Evolutionary conservation across 208 protist genomes (phyloP).

Genomic region (Crithidia fasciculata): DNA sequence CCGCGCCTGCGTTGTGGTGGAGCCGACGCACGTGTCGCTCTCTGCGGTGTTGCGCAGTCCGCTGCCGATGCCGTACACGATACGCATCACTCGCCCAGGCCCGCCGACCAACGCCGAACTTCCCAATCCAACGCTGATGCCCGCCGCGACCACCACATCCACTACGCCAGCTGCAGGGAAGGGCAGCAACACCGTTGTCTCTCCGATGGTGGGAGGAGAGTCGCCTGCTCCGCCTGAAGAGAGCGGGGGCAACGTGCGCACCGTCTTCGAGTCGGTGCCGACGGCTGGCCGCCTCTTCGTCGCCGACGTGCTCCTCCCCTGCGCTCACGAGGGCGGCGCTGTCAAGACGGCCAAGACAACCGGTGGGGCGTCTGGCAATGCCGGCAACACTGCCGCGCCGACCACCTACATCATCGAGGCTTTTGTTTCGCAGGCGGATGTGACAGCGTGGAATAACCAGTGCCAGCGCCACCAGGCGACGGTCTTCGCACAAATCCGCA

Average conservation of each 20-base stretch:
- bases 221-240: neutral
- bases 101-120: neutral
- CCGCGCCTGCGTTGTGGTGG: slow-evolving; percentile 56
- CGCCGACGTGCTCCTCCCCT: slow-evolving; percentile 51
- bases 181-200: neutral
- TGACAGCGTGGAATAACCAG: slow-evolving; percentile 58
- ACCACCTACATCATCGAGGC: slow-evolving; percentile 66
- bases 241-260: neutral
- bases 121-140: neutral
- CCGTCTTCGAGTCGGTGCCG: slow-evolving; percentile 28
- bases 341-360: slow-evolving; percentile 20
- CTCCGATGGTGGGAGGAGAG: neutral
- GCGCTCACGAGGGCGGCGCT: neutral
- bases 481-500: slow-evolving; percentile 38
- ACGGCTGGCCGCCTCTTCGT: slow-evolving; percentile 49
- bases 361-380: neutral
- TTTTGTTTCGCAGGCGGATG: slow-evolving; percentile 44
- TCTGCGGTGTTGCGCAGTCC: slow-evolving; percentile 41
- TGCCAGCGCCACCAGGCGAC: slow-evolving; percentile 60
- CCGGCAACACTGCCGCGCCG: neutral
- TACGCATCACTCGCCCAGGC: slow-evolving; percentile 38
- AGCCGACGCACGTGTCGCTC: slow-evolving; percentile 65
- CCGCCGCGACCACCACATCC: neutral
- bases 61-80: slow-evolving; percentile 54
- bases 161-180: neutral